These are phyloP conservation scores for Lasiodiplodia citricola DNA, from an alignment of 2,329 filamentous ascomycete genomes.

Conservation along the genomic window DNA sequence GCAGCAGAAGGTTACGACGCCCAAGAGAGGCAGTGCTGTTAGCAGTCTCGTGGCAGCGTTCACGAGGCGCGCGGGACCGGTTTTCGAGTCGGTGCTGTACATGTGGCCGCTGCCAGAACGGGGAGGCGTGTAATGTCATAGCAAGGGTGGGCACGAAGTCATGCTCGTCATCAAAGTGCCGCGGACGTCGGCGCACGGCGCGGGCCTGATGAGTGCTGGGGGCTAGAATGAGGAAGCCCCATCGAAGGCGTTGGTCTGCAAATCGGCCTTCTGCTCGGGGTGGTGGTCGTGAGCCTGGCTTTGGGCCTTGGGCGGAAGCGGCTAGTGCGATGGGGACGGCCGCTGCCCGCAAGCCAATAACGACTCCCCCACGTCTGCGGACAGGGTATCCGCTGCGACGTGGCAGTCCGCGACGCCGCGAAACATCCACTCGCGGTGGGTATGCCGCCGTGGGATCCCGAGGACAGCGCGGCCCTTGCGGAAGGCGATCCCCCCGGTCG, in stretches of 20 bases:
- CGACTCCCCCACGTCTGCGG: not conserved
- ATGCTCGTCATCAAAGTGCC: not conserved
- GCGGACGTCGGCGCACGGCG: not conserved
- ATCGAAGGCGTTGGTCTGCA: not conserved
- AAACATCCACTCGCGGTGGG: conserved; percentile 4
- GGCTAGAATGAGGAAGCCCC: not conserved
- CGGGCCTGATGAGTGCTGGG: not conserved
- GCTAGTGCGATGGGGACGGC: conserved; percentile 1
- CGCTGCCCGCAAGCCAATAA: not conserved
- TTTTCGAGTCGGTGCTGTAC: not conserved
- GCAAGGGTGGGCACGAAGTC: not conserved
- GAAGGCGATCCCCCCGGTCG: not conserved
- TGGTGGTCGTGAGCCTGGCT: conserved; percentile 2
- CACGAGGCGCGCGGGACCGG: not conserved
- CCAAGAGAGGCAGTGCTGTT: conserved; percentile 6
- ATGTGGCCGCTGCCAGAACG: not conserved
- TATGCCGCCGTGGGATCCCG: conserved; percentile 8
- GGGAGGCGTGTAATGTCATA: not conserved
- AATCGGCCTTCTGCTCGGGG: not conserved
- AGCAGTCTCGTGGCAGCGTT: not conserved
- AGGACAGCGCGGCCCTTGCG: not conserved
- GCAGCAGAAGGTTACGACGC: not conserved
- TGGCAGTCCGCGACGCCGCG: not conserved
- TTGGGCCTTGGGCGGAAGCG: not conserved
- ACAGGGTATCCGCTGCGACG: conserved; percentile 1